These are phyloP conservation scores for Fusarium brachygibbosum DNA, from an alignment of 2,329 filamentous ascomycete species.

Conservation along the genomic window DNA sequence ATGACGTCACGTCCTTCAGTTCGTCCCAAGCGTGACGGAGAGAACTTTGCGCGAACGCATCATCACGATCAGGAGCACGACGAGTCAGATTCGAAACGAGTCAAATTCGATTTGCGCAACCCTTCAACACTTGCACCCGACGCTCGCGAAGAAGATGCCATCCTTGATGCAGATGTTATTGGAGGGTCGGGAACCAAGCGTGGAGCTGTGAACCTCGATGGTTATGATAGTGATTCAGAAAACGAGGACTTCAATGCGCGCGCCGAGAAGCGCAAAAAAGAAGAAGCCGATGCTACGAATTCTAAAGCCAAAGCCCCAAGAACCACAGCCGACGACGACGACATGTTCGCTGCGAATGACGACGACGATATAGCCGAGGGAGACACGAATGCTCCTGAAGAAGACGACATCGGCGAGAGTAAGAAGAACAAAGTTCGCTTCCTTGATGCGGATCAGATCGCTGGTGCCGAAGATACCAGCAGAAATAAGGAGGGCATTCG, in stretches of 20 bases:
- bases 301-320: conserved; percentile 53
- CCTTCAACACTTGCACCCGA: conserved; percentile 92
- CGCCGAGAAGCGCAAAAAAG: conserved; percentile 70
- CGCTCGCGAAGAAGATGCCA: conserved; percentile 75
- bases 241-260: conserved; percentile 89
- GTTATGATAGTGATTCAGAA: conserved; percentile 94
- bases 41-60: conserved; percentile 83
- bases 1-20: conserved; percentile 75
- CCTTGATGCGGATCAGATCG: conserved; percentile 73
- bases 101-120: conserved; percentile 94
- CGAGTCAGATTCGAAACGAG: conserved; percentile 74
- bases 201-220: conserved; percentile 94
- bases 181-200: conserved; percentile 86
- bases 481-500: conserved; percentile 80
- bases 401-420: conserved; percentile 52
- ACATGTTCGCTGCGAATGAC: conserved; percentile 85
- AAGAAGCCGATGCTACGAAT: conserved; percentile 62
- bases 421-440: conserved; percentile 74
- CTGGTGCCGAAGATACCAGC: conserved; percentile 81
- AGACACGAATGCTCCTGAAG: conserved; percentile 52
- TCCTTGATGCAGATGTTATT: conserved; percentile 93
- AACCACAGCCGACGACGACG: conserved; percentile 66
- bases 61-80: conserved; percentile 67
- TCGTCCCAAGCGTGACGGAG: conserved; percentile 85
- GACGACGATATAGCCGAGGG: conserved; percentile 67